Evolutionary conservation across 83 land plant genomes (phyloP).

Genomic region (Isoetes engelmannii): DNA sequence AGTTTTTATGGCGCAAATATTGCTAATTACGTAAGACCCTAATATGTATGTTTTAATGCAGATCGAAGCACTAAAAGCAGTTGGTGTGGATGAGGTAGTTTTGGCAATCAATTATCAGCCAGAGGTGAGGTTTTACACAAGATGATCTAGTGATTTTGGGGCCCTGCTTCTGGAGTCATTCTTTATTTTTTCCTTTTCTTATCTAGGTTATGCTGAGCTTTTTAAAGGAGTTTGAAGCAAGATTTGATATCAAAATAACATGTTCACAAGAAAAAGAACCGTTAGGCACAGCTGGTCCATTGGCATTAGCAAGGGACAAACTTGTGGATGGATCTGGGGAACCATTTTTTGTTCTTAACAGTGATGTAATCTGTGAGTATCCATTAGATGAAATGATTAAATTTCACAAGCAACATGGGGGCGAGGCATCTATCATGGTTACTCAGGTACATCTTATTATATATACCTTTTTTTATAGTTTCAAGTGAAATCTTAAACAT

Average conservation of each 20-base stretch:
- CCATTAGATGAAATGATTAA: conserved; percentile 73
- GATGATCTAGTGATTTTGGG: not conserved
- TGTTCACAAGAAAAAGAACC: conserved; percentile 95
- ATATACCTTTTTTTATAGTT: not conserved
- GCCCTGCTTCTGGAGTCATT: not conserved
- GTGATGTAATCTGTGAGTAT: conserved; percentile 94
- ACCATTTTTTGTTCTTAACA: conserved; percentile 86
- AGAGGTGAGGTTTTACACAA: conserved; percentile 1
- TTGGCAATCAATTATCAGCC: conserved; percentile 16
- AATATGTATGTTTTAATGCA: not conserved
- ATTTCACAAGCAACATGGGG: conserved; percentile 79
- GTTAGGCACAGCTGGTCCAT: conserved; percentile 93
- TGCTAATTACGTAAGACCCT: not conserved
- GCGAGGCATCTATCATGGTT: conserved; percentile 96
- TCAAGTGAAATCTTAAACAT: not conserved
- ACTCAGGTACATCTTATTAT: conserved; percentile 60
- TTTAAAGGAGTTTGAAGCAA: conserved; percentile 71
- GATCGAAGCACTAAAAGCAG: conserved; percentile 17
- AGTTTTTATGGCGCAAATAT: no score
- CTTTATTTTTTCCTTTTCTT: not conserved
- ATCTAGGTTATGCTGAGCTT: conserved; percentile 83
- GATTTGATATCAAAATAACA: conserved; percentile 73
- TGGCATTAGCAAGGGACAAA: conserved; percentile 82
- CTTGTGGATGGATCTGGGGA: conserved; percentile 70
- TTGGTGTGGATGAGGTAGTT: conserved; percentile 7